Evolutionary conservation across 176 grass and related monocot genomes (phyloP).

Genomic region (Hordeum vulgare): MorexV3_pseudomolecules_assembly NC_058524.1:546285696-546286195

Average conservation of each 20-base stretch:
- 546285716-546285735: conserved; percentile 53
- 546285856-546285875: not conserved
- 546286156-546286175: conserved; percentile 66
- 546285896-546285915: not conserved
- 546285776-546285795: conserved; percentile 89
- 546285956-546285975: conserved; percentile 82
- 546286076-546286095: conserved; percentile 97
- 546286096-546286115: conserved; percentile 59
- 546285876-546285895: not conserved
- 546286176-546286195: conserved; percentile 24
- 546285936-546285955: conserved; percentile 76
- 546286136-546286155: conserved; percentile 63
- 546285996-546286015: conserved; percentile 90
- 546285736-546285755: conserved; percentile 71
- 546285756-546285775: conserved; percentile 79
- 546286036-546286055: conserved; percentile 68
- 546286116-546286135: conserved; percentile 82
- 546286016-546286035: conserved; percentile 83
- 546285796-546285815: conserved; percentile 65
- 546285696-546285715: conserved; percentile 68
- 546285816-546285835: conserved; percentile 16
- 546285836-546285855: not conserved
- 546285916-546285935: conserved; percentile 70
- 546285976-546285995: conserved; percentile 60
- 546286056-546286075: conserved; percentile 77